Evolutionary conservation across 169 alveolate genomes (phyloP).

Genomic region (Plasmodium adleri): DNA sequence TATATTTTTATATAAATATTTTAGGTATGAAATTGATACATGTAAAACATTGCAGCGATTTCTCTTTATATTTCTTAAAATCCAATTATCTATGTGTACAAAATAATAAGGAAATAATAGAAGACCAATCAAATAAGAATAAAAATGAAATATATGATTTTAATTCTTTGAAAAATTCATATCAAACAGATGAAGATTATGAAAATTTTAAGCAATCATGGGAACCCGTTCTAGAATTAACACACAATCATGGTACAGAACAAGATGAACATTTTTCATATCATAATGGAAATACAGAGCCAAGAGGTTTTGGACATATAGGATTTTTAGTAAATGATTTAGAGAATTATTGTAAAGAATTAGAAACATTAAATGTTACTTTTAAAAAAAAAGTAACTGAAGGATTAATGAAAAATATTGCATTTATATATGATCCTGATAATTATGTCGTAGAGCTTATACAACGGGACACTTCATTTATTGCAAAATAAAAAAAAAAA

Average conservation of each 20-base stretch:
- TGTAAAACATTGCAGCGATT: conserved; percentile 40
- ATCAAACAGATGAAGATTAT: conserved; percentile 74
- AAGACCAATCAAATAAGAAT: background rate
- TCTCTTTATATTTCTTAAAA: conserved; percentile 68
- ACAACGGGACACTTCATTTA: conserved; percentile 69
- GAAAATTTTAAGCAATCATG: conserved; percentile 74
- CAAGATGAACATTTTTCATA: conserved; percentile 73
- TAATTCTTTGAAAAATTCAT: conserved; percentile 24
- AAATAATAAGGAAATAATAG: background rate
- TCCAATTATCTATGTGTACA: conserved; percentile 16
- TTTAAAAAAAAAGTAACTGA: conserved; percentile 80
- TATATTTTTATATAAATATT: conserved; percentile 78
- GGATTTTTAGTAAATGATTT: conserved; percentile 85
- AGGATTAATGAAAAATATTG: conserved; percentile 84
- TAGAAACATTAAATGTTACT: conserved; percentile 72
- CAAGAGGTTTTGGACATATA: conserved; percentile 86
- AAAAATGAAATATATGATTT: conserved; percentile 8
- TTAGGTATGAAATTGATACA: conserved; percentile 81
- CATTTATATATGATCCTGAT: conserved; percentile 86
- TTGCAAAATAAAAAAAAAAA: conserved; percentile 4
- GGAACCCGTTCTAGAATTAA: conserved; percentile 83
- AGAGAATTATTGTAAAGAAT: conserved; percentile 77
- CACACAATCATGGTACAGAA: conserved; percentile 87
- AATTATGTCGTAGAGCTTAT: conserved; percentile 83
- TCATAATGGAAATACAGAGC: conserved; percentile 82